These are phyloP conservation scores for Suhomyces choctaworum DNA, from an alignment of 1,139 yeast species.

Conservation along the genomic window DNA sequence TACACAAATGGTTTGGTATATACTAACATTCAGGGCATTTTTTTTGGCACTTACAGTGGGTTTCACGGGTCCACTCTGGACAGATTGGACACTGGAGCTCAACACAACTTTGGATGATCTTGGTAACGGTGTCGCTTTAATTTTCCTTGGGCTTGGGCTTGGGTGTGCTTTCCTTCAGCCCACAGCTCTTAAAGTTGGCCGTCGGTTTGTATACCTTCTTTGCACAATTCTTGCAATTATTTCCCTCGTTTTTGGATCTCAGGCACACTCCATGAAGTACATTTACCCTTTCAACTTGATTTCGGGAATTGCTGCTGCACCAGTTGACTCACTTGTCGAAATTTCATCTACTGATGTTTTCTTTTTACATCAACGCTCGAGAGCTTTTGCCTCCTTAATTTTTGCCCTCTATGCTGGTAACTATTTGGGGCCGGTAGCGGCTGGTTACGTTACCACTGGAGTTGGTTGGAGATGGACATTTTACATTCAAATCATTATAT, in stretches of 20 bases:
- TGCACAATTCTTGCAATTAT: slow-evolving; percentile 35
- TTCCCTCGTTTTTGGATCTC: slow-evolving; percentile 39
- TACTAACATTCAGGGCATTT: slow-evolving; percentile 32
- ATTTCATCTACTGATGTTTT: slow-evolving; percentile 50
- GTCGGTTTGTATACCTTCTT: slow-evolving; percentile 37
- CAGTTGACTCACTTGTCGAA: slow-evolving; percentile 51
- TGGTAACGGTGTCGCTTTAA: slow-evolving; percentile 34
- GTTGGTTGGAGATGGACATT: slow-evolving; percentile 46
- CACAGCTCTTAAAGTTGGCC: slow-evolving; percentile 42
- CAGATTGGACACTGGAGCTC: slow-evolving; percentile 34
- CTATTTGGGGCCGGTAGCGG: slow-evolving; percentile 46
- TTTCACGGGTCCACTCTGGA: slow-evolving; percentile 45
- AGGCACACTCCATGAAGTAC: slow-evolving; percentile 26
- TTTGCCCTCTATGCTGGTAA: slow-evolving; percentile 48
- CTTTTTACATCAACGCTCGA: slow-evolving; percentile 49
- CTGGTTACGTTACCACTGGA: slow-evolving; percentile 43
- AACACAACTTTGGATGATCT: slow-evolving; percentile 29
- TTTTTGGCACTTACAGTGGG: slow-evolving; percentile 43
- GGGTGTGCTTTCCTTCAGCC: slow-evolving; percentile 45
- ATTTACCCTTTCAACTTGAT: slow-evolving; percentile 36
- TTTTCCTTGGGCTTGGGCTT: slow-evolving; percentile 38
- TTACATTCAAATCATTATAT: slow-evolving; percentile 46
- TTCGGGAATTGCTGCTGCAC: slow-evolving; percentile 49
- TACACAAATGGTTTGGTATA: no score
- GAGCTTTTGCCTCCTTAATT: slow-evolving; percentile 37